Evolutionary conservation across 2,329 filamentous ascomycete species (phyloP).

Genomic region (Penicillium sp.): DNA sequence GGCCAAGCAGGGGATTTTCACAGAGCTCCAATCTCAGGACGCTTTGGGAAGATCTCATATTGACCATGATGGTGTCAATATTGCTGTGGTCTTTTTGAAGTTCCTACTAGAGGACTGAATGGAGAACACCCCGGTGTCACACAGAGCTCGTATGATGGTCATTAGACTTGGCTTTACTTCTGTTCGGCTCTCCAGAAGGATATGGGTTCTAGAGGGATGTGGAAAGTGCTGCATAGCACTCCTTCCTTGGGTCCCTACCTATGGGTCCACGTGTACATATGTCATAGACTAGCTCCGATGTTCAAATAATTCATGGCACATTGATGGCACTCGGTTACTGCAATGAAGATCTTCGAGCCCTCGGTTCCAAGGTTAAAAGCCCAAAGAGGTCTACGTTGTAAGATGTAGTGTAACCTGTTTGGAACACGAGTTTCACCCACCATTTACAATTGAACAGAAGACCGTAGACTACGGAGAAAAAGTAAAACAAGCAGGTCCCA

Average conservation of each 20-base stretch:
- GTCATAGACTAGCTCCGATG: not conserved
- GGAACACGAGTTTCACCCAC: no score
- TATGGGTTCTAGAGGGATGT: no score
- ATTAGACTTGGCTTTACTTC: not conserved
- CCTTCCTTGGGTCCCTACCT: not conserved
- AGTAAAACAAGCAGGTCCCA: not conserved
- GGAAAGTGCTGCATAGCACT: not conserved
- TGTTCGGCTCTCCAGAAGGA: not conserved
- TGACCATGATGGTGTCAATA: constrained; percentile 73
- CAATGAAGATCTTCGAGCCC: not conserved
- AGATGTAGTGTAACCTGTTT: not conserved
- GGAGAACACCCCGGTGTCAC: not conserved
- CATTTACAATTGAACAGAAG: not conserved
- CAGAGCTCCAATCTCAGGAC: constrained; percentile 64
- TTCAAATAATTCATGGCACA: not conserved
- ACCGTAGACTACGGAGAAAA: not conserved
- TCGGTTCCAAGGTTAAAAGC: no score
- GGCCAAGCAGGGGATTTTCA: constrained; percentile 64
- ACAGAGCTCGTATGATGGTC: not conserved
- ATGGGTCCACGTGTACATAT: not conserved
- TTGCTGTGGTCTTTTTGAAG: constrained; percentile 69
- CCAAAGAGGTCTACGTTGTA: not conserved
- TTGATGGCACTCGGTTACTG: not conserved
- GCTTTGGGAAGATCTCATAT: constrained; percentile 62
- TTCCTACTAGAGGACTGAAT: constrained; percentile 61